These are phyloP conservation scores for Nepenthes alata DNA, from an alignment of 179 eudicot species.

Conservation along the genomic window DNA sequence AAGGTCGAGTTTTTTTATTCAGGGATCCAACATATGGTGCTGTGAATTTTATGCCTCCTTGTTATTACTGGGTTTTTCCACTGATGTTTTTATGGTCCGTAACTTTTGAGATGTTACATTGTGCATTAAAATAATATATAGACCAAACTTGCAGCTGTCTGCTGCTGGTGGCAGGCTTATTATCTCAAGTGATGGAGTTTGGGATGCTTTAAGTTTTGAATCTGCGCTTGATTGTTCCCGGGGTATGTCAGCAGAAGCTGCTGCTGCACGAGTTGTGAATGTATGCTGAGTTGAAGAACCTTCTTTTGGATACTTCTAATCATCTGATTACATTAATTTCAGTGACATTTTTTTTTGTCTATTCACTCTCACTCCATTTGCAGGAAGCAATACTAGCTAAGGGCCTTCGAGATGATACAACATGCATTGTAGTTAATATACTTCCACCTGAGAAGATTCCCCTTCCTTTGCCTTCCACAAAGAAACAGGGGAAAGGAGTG, in stretches of 20 bases:
- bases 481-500: slow-evolving; percentile 69
- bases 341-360: background rate
- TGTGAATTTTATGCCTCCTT: no score
- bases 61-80: no score
- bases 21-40: no score
- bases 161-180: slow-evolving; percentile 81
- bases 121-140: no score
- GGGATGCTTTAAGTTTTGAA: slow-evolving; percentile 93
- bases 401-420: slow-evolving; percentile 96
- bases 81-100: no score
- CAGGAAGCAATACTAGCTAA: slow-evolving; percentile 80
- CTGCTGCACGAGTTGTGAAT: slow-evolving; percentile 84
- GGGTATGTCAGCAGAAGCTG: slow-evolving; percentile 73
- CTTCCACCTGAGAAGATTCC: slow-evolving; percentile 51
- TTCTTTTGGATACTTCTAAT: background rate
- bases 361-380: background rate
- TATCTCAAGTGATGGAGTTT: slow-evolving; percentile 89
- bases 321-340: no score
- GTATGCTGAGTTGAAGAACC: slow-evolving; percentile 19
- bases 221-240: slow-evolving; percentile 73
- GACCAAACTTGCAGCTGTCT: slow-evolving; percentile 48
- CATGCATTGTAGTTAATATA: slow-evolving; percentile 82
- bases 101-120: no score
- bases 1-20: no score
- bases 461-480: slow-evolving; percentile 47